Percentiles rank a stretch among this genome's conserved stretches.
Evolutionary conservation across 2,329 filamentous ascomycete genomes (phyloP).

Genomic region (Fusarium domesticum): DNA sequence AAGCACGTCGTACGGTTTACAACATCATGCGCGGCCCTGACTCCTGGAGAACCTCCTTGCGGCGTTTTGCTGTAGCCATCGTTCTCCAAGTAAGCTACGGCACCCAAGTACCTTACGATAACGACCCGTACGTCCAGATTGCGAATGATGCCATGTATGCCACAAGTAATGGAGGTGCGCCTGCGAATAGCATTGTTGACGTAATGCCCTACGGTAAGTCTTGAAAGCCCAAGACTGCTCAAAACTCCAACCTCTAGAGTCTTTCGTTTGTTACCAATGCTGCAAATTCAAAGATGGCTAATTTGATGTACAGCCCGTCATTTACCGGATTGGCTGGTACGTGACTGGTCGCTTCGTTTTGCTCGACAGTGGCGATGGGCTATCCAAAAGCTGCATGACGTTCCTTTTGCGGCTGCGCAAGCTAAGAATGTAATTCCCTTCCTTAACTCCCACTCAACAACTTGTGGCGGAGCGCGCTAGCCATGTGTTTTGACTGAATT

Average conservation of each 20-base stretch:
- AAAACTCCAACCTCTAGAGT: too few species aligned
- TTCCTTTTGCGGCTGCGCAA: constrained; percentile 31
- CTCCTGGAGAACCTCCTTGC: constrained; percentile 28
- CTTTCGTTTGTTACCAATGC: too few species aligned
- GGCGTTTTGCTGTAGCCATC: constrained; percentile 32
- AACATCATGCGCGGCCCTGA: constrained; percentile 20
- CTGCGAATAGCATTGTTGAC: constrained; percentile 41
- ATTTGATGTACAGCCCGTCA: constrained; percentile 21
- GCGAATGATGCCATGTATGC: constrained; percentile 33
- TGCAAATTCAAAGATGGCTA: constrained; percentile 4
- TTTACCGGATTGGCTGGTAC: constrained; percentile 29
- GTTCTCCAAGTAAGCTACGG: constrained; percentile 35
- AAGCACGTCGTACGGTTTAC: constrained; percentile 21
- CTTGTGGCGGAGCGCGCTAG: neutral
- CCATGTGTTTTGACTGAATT: neutral
- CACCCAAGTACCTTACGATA: constrained; percentile 27
- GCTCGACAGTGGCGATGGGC: constrained; percentile 36
- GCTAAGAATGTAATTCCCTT: constrained; percentile 25
- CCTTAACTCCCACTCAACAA: neutral
- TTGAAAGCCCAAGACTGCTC: neutral
- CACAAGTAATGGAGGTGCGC: constrained; percentile 32
- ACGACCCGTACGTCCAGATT: constrained; percentile 32
- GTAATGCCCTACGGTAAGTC: constrained; percentile 40
- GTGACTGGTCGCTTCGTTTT: constrained; percentile 33
- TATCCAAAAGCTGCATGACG: constrained; percentile 33